Evolutionary conservation across 2,329 filamentous ascomycete species (phyloP).

Genomic region (Botrytis galanthina): DNA sequence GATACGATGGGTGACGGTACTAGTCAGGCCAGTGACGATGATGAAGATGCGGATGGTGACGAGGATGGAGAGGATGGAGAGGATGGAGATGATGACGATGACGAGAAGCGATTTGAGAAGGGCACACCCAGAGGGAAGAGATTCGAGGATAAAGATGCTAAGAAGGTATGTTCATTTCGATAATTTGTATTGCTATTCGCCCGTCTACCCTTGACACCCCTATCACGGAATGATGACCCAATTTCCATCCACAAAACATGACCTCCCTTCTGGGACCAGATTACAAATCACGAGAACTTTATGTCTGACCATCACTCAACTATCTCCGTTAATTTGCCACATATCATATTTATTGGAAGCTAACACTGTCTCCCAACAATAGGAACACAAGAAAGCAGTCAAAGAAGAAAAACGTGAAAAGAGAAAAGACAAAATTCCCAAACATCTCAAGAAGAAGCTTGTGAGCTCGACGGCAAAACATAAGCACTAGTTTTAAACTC

Average conservation of each 20-base stretch:
- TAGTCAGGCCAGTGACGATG: slow-evolving; percentile 39
- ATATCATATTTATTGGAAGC: not conserved
- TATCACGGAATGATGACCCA: slow-evolving; percentile 17
- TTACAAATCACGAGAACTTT: slow-evolving; percentile 18
- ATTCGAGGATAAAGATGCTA: slow-evolving; percentile 88
- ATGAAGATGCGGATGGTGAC: slow-evolving; percentile 44
- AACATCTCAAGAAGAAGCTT: slow-evolving; percentile 89
- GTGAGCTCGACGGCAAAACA: slow-evolving; percentile 51
- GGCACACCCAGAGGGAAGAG: slow-evolving; percentile 74
- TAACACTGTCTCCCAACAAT: not conserved
- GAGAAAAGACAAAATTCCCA: slow-evolving; percentile 92
- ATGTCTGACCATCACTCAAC: slow-evolving; percentile 10
- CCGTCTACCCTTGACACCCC: slow-evolving; percentile 30
- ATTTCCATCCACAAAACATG: slow-evolving; percentile 20
- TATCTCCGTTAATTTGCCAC: not conserved
- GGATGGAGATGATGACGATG: slow-evolving; percentile 42
- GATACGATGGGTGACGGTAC: slow-evolving; percentile 43
- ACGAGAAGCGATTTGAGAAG: slow-evolving; percentile 60
- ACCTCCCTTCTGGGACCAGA: slow-evolving; percentile 14
- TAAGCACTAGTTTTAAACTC: slow-evolving; percentile 33
- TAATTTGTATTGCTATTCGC: not conserved
- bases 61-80: slow-evolving; percentile 38
- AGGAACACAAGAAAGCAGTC: slow-evolving; percentile 79
- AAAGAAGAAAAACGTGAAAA: slow-evolving; percentile 96
- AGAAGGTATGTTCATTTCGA: slow-evolving; percentile 54